Evolutionary conservation across 306 rosid genomes (phyloP).

Genomic region (Vigna unguiculata): DNA sequence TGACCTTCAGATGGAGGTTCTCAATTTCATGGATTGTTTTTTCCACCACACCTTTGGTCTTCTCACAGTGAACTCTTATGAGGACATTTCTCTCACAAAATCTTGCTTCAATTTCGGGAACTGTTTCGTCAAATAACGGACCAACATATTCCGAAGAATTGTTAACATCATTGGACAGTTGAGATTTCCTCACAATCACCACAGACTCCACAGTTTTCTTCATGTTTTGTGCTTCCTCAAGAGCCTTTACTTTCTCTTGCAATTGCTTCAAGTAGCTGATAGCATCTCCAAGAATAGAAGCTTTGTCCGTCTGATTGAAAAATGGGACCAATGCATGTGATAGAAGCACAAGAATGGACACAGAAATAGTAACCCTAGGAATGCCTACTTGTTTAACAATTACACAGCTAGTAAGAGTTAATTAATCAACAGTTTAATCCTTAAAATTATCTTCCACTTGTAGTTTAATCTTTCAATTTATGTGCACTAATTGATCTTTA

Average conservation of each 20-base stretch:
- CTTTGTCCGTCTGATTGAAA: conserved; percentile 80
- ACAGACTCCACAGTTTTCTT: conserved; percentile 70
- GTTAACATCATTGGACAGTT: conserved; percentile 49
- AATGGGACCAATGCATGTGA: conserved; percentile 8
- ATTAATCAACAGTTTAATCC: background rate
- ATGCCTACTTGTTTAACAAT: background rate
- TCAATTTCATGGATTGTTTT: conserved; percentile 66
- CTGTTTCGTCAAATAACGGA: conserved; percentile 48
- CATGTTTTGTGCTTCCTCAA: conserved; percentile 77
- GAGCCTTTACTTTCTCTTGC: conserved; percentile 73
- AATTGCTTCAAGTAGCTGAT: conserved; percentile 81
- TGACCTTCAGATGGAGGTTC: conserved; percentile 68
- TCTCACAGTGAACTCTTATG: conserved; percentile 88
- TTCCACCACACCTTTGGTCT: conserved; percentile 68
- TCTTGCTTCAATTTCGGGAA: conserved; percentile 90
- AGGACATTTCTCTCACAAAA: conserved; percentile 78
- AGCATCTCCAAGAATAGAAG: conserved; percentile 94
- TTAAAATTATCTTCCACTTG: background rate
- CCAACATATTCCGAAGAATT: conserved; percentile 43
- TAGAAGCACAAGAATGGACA: background rate
- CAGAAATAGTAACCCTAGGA: background rate
- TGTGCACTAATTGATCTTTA: background rate
- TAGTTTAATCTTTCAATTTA: background rate
- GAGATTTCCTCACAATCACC: conserved; percentile 73
- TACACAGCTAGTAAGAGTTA: background rate